Base-by-base conservation (phyloP, 2,329 filamentous ascomycete genomes). In the Diaporthe nobilis region DNA sequence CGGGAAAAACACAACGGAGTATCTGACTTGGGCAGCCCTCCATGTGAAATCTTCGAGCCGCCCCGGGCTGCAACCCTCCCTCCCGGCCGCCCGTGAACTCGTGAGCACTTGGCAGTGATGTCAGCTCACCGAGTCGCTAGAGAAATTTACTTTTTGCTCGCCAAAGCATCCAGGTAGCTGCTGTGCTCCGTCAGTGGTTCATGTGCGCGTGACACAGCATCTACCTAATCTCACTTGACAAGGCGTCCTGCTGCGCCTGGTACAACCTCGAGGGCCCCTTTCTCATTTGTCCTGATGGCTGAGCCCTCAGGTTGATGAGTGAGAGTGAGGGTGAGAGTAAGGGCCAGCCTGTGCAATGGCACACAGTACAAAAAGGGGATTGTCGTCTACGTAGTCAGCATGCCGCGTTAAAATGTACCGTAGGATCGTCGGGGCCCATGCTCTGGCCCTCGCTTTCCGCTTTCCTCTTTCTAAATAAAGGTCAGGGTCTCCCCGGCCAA, bases 401-500 rank as follows among this genome's bases (percentile, higher is more conserved):
- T 67, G 44, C 44, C 10, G 12, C 8, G 7, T 53, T n/a, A 20
- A 8, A 34, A 17, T 15, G 31, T 47, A 47, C 31, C 42, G 61
- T 53, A 68, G 70, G 53, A 72, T 61, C 22, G 55, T 55, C 7
- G 31, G 28, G 68, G 57, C 63, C 70, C 53, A 20, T 44, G 70
- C 51, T 51, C 44, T 61, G 70, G 70, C 42, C 70, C 28, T 49
- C 22, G 39, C 55, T 61, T 25, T 49, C 47, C 44, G 28, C 44
- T 51, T 42, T 63, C 34, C 57, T 73, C 65, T 55, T 70, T 70
- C 65, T 70, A 70, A 70, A 70, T 55, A 70, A 61, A 60, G 28
- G 31, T 60, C 72, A 71, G 47, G 72, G 72, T 61, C 44, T 55
- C 72, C 72, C 72, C 44, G 42, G 72, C 55, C 72, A 71, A 53